Evolutionary conservation across 2,329 filamentous ascomycete genomes (phyloP).

Genomic region (Zasmidium angulare): DNA sequence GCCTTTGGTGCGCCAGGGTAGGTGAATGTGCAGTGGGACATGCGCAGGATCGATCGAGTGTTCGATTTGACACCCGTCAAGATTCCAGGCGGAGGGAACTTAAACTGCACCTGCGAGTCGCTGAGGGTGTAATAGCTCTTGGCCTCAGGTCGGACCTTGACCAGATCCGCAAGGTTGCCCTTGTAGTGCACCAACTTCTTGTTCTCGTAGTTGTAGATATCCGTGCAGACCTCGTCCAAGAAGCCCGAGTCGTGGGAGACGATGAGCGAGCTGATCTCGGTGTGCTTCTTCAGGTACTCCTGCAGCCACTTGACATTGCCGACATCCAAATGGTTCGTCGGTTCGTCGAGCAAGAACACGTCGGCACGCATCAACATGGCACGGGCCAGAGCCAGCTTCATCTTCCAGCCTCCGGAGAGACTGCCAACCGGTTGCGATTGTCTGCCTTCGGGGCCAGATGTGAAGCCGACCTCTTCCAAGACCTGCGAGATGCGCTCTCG

Average conservation of each 20-base stretch:
- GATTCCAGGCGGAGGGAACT: slow-evolving; percentile 95
- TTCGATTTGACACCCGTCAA: slow-evolving; percentile 91
- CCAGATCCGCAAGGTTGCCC: slow-evolving; percentile 80
- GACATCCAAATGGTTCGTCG: slow-evolving; percentile 97
- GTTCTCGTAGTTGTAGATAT: slow-evolving; percentile 98
- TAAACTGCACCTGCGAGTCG: slow-evolving; percentile 86
- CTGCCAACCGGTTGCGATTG: slow-evolving; percentile 91
- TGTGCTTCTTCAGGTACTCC: slow-evolving; percentile 91
- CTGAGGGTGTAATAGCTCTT: slow-evolving; percentile 98
- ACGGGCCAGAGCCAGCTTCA: slow-evolving; percentile 95
- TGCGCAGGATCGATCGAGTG: slow-evolving; percentile 91
- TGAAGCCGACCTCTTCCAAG: slow-evolving; percentile 90
- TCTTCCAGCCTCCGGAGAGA: slow-evolving; percentile 98
- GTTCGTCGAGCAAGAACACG: slow-evolving; percentile 93
- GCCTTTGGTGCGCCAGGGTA: slow-evolving; percentile 89
- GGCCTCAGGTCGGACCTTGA: slow-evolving; percentile 85
- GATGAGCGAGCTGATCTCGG: slow-evolving; percentile 94
- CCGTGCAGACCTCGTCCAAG: slow-evolving; percentile 94
- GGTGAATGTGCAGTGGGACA: slow-evolving; percentile 88
- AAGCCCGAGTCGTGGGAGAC: slow-evolving; percentile 98
- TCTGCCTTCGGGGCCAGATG: slow-evolving; percentile 79
- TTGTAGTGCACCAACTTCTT: slow-evolving; percentile 92
- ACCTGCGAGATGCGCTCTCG: slow-evolving; percentile 79
- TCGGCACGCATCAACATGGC: slow-evolving; percentile 98
- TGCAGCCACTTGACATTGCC: slow-evolving; percentile 95